Percentiles rank a stretch among this genome's conserved stretches.
Conservation (phyloP, 2,329 filamentous ascomycete genomes). For the Stromatinia cepivora region DNA sequence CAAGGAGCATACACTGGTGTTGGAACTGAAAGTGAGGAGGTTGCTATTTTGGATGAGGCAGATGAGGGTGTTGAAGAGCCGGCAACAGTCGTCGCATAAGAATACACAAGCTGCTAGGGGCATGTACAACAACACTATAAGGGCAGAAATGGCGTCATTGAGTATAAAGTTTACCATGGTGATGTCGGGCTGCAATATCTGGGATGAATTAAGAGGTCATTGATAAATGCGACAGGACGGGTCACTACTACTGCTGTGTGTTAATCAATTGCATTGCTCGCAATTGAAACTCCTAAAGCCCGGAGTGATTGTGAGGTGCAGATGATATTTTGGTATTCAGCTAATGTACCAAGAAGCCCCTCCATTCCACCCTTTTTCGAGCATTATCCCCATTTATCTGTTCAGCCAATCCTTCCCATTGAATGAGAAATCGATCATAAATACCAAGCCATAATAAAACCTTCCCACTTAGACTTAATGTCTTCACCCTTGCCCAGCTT, state of each 20-base stretch:
- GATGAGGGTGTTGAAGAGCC: constrained; percentile 5
- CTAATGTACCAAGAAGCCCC: constrained; percentile 40
- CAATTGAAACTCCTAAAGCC: background rate
- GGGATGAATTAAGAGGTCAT: background rate
- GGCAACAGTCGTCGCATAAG: background rate
- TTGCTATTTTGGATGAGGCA: constrained; percentile 9
- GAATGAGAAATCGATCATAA: constrained; percentile 78
- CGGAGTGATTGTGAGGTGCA: background rate
- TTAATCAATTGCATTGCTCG: background rate
- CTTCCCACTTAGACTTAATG: constrained; percentile 80
- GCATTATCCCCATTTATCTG: constrained; percentile 32
- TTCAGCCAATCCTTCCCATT: constrained; percentile 60
- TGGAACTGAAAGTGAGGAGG: constrained; percentile 42
- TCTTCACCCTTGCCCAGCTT: constrained; percentile 84
- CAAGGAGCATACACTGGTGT: constrained; percentile 49
- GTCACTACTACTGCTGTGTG: background rate
- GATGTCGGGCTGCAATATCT: background rate
- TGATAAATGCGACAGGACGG: background rate
- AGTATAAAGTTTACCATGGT: background rate
- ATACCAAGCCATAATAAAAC: constrained; percentile 64
- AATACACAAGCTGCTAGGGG: constrained; percentile 12
- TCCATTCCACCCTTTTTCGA: constrained; percentile 36
- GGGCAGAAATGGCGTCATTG: constrained; percentile 18
- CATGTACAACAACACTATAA: constrained; percentile 7
- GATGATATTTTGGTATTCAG: background rate